Conservation (phyloP, 345 rosid species). For the Eutrema yunnanense region DNA sequence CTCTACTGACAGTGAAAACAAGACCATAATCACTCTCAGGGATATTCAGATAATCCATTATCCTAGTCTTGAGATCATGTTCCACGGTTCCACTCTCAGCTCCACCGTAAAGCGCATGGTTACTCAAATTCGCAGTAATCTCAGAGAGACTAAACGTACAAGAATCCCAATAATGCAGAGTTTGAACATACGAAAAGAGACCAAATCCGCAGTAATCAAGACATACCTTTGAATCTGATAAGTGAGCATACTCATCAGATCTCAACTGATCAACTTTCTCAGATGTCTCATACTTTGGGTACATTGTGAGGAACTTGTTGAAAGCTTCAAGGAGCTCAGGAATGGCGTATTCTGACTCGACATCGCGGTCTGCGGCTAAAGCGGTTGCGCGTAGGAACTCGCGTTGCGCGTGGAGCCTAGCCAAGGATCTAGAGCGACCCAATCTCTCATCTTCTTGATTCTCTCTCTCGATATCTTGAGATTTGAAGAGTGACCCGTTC, state of each 20-base stretch:
- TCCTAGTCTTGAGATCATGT: constrained; percentile 68
- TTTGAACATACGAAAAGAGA: constrained; percentile 57
- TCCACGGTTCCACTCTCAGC: constrained; percentile 69
- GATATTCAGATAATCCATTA: constrained; percentile 70
- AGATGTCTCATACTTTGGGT: constrained; percentile 61
- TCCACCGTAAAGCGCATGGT: constrained; percentile 75
- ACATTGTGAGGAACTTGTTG: constrained; percentile 69
- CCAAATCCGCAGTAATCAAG: constrained; percentile 91
- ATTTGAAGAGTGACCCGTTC: constrained; percentile 61
- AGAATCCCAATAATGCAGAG: constrained; percentile 64
- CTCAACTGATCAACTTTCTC: constrained; percentile 70
- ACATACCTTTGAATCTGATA: constrained; percentile 66
- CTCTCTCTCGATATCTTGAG: constrained; percentile 55
- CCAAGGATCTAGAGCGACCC: constrained; percentile 69
- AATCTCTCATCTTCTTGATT: constrained; percentile 45
- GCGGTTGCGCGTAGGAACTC: constrained; percentile 69
- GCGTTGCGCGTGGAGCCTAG: constrained; percentile 67
- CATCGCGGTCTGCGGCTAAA: constrained; percentile 54
- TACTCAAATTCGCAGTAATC: constrained; percentile 78
- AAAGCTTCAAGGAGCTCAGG: constrained; percentile 56
- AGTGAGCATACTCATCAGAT: constrained; percentile 53
- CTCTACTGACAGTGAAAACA: constrained; percentile 76
- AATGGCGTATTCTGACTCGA: constrained; percentile 44
- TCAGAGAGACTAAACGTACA: constrained; percentile 68
- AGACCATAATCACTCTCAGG: constrained; percentile 80